Conservation (phyloP, 345 rosid genomes). For the Cochlearia excelsa region DNA sequence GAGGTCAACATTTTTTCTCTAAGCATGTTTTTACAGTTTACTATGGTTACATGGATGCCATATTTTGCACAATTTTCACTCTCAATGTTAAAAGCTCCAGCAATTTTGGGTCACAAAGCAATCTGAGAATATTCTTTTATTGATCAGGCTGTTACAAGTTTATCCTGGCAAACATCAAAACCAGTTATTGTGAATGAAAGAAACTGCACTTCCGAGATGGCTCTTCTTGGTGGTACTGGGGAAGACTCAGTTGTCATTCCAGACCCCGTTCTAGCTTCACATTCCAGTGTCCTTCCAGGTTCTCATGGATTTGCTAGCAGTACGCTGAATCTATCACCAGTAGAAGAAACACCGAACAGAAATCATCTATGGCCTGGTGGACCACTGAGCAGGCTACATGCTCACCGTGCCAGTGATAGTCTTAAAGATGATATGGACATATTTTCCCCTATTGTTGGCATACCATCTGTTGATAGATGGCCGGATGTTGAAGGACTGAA, state of each 20-base stretch:
- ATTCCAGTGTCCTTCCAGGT: constrained; percentile 45
- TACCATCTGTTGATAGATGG: constrained; percentile 85
- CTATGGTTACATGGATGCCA: constrained; percentile 7
- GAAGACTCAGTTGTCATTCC: constrained; percentile 96
- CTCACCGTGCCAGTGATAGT: constrained; percentile 61
- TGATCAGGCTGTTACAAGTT: constrained; percentile 82
- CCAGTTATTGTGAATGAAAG: constrained; percentile 77
- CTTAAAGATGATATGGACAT: constrained; percentile 91
- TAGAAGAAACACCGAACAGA: constrained; percentile 70
- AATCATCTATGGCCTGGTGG: constrained; percentile 66
- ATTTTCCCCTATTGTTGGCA: constrained; percentile 85
- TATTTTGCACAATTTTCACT: background rate
- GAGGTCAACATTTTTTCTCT: constrained; percentile 53
- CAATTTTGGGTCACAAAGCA: too few relatives aligned
- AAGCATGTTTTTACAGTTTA: background rate
- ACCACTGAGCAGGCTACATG: constrained; percentile 63
- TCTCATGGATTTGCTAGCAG: constrained; percentile 49
- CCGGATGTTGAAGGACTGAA: constrained; percentile 53
- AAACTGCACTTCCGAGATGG: constrained; percentile 73
- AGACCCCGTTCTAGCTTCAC: constrained; percentile 78
- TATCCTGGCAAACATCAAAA: constrained; percentile 98
- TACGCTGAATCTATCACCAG: constrained; percentile 40
- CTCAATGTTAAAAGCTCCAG: background rate
- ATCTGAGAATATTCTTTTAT: constrained; percentile 5
- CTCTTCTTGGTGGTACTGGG: constrained; percentile 82